Evolutionary conservation across 73 alveolate species (phyloP).

Genomic region (Paramecium sonneborni): DNA sequence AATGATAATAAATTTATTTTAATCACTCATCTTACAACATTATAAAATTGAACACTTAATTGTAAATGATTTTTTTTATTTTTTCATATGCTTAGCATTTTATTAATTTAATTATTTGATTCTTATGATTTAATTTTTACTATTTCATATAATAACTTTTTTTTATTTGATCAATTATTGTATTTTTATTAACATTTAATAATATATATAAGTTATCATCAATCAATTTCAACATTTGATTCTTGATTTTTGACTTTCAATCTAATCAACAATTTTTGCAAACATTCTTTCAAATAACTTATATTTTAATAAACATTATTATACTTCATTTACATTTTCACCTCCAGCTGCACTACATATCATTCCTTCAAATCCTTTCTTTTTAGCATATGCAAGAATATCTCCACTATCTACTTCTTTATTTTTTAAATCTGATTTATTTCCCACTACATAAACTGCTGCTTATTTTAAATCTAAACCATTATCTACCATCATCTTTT

Average conservation of each 20-base stretch:
- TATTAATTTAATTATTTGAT: background rate
- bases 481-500: constrained; percentile 60
- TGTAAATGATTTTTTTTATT: background rate
- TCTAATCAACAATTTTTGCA: constrained; percentile 49
- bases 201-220: background rate
- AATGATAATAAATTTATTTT: background rate
- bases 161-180: too few species aligned
- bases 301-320: background rate
- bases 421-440: constrained; percentile 58
- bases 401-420: constrained; percentile 60
- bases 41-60: background rate
- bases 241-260: constrained; percentile 14
- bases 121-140: too few species aligned
- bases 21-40: background rate
- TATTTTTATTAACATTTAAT: too few species aligned
- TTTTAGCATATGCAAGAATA: constrained; percentile 35
- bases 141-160: too few species aligned
- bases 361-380: constrained; percentile 52
- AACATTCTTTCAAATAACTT: constrained; percentile 63
- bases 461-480: constrained; percentile 56
- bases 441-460: constrained; percentile 52
- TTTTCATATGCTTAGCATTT: background rate
- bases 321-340: constrained; percentile 59
- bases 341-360: constrained; percentile 52
- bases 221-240: background rate